These are phyloP conservation scores for Lolium multiflorum DNA, from an alignment of 176 grass and related monocot species.

Conservation along the genomic window DNA sequence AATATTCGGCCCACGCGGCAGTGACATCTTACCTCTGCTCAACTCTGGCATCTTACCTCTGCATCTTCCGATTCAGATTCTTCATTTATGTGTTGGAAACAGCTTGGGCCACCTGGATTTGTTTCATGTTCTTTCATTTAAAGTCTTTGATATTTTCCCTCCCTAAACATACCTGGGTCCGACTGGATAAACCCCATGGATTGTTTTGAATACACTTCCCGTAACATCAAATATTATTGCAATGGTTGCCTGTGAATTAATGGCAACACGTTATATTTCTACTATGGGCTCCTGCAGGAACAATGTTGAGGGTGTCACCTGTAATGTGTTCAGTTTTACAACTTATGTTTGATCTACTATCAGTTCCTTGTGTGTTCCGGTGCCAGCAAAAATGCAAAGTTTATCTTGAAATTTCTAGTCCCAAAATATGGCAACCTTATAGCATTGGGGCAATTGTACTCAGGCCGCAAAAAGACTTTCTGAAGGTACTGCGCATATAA, in stretches of 20 bases:
- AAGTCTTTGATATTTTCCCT: neutral
- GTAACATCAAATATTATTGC: neutral
- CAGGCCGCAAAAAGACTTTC: neutral
- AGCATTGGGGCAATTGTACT: neutral
- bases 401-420: neutral
- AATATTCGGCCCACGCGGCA: neutral
- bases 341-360: neutral
- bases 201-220: constrained; percentile 20
- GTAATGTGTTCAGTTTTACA: neutral
- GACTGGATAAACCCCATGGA: neutral
- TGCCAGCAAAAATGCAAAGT: neutral
- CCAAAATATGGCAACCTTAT: neutral
- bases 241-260: constrained; percentile 23
- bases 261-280: neutral
- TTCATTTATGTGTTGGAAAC: neutral
- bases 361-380: neutral
- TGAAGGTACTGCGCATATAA: neutral
- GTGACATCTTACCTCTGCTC: neutral
- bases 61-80: neutral
- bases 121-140: neutral
- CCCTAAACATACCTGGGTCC: neutral
- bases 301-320: neutral
- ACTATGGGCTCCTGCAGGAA: neutral
- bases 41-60: neutral
- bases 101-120: neutral